Evolutionary conservation across 1,139 yeast species (phyloP).

Genomic region (Candida sanyaensis): DNA sequence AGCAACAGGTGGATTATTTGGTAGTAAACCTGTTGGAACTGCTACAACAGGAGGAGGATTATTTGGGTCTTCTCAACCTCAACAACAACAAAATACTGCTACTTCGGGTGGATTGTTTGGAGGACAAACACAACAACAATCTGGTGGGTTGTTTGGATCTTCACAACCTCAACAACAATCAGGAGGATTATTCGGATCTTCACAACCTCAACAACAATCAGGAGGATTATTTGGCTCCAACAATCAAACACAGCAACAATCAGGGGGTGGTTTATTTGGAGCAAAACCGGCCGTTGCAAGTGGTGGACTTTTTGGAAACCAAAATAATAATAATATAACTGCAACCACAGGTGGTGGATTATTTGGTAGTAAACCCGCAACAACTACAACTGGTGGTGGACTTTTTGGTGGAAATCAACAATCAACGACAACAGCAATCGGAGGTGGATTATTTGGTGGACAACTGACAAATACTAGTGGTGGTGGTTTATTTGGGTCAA

Average conservation of each 20-base stretch:
- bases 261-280: slow-evolving; percentile 20
- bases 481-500: slow-evolving; percentile 22
- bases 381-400: slow-evolving; percentile 21
- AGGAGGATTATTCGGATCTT: background rate
- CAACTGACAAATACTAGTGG: slow-evolving; percentile 9
- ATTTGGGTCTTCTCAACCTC: slow-evolving; percentile 13
- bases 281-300: slow-evolving; percentile 8
- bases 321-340: slow-evolving; percentile 6
- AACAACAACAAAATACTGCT: background rate
- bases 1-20: slow-evolving; percentile 25
- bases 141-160: slow-evolving; percentile 14
- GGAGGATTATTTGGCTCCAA: no score
- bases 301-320: slow-evolving; percentile 25
- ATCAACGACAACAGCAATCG: slow-evolving; percentile 9
- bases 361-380: slow-evolving; percentile 7
- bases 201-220: no score
- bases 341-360: slow-evolving; percentile 7
- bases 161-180: slow-evolving; percentile 14
- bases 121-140: slow-evolving; percentile 1
- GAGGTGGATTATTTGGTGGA: slow-evolving; percentile 22
- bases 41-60: slow-evolving; percentile 16
- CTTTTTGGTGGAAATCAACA: slow-evolving; percentile 20
- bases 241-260: slow-evolving; percentile 8
- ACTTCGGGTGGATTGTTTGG: slow-evolving; percentile 20
- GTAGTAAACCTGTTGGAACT: slow-evolving; percentile 7